Conservation (phyloP, 106 monocot genomes). For the Acanthochlamys bracteata region DNA sequence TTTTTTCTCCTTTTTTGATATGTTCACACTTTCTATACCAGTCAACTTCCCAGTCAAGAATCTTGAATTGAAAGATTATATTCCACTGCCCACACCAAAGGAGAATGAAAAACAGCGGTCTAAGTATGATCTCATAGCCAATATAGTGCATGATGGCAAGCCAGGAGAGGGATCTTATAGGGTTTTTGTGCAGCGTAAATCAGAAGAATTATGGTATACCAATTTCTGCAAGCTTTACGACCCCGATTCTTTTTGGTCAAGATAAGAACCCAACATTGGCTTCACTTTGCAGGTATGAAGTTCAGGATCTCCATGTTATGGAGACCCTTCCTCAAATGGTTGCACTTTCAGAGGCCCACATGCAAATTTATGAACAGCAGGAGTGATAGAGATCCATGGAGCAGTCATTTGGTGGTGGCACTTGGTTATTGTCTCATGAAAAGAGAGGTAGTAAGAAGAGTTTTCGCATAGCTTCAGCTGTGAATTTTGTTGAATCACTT, state of each 20-base stretch:
- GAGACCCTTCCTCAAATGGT: slow-evolving; percentile 99
- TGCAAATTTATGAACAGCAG: slow-evolving; percentile 99
- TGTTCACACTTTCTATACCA: slow-evolving; percentile 13
- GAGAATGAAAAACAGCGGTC: slow-evolving; percentile 61
- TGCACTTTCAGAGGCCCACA: slow-evolving; percentile 89
- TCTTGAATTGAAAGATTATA: slow-evolving; percentile 95
- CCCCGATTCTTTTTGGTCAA: background rate
- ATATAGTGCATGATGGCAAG: slow-evolving; percentile 98
- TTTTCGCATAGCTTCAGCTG: too few relatives aligned
- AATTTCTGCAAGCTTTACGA: background rate
- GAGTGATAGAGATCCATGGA: slow-evolving; percentile 13
- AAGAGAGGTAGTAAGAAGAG: too few relatives aligned
- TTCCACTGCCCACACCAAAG: slow-evolving; percentile 68
- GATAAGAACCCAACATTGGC: background rate
- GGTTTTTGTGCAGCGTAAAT: slow-evolving; percentile 90
- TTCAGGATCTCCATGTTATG: slow-evolving; percentile 95
- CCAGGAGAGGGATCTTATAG: slow-evolving; percentile 91
- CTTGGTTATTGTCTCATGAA: too few relatives aligned
- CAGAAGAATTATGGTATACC: slow-evolving; percentile 62
- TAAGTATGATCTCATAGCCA: slow-evolving; percentile 97
- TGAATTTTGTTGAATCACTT: too few relatives aligned
- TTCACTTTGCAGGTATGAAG: slow-evolving; percentile 67
- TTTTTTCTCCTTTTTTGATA: background rate
- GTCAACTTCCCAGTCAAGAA: slow-evolving; percentile 99
- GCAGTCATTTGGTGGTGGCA: too few relatives aligned